phyloP scores from a whole-genome alignment of 768 basidiomycete species.

The Boletus eberwhitei region DNA sequence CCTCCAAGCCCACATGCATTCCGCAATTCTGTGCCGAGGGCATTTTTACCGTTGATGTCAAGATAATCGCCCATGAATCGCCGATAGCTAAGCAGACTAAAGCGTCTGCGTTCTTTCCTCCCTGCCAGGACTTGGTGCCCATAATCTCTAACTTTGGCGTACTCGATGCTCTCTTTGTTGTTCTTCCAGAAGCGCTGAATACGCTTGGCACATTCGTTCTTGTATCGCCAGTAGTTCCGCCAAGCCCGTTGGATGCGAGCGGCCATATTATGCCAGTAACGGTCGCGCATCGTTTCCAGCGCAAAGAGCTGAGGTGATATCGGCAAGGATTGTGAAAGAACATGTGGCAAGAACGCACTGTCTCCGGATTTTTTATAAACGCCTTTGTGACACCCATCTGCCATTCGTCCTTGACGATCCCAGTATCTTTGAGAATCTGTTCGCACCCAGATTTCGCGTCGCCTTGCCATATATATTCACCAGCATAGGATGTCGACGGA shows the following conservation, averaged over 20 bases:
- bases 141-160: slow-evolving; percentile 88
- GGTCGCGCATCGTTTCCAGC: slow-evolving; percentile 96
- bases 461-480: slow-evolving; percentile 96
- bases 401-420: slow-evolving; percentile 97
- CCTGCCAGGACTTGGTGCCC: slow-evolving; percentile 90
- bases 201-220: slow-evolving; percentile 89
- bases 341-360: slow-evolving; percentile 47
- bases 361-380: slow-evolving; percentile 99
- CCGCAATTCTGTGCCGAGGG: slow-evolving; percentile 74
- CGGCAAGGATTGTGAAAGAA: not conserved
- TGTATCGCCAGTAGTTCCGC: slow-evolving; percentile 94
- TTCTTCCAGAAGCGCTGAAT: slow-evolving; percentile 99
- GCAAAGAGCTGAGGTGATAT: slow-evolving; percentile 76
- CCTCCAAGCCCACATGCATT: slow-evolving; percentile 70
- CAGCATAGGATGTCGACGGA: slow-evolving; percentile 93
- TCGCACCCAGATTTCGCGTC: slow-evolving; percentile 89
- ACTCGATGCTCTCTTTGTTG: slow-evolving; percentile 91
- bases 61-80: slow-evolving; percentile 97
- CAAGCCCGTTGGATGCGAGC: slow-evolving; percentile 93
- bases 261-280: slow-evolving; percentile 99
- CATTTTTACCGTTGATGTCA: slow-evolving; percentile 76
- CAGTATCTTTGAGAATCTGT: slow-evolving; percentile 90
- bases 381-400: slow-evolving; percentile 99
- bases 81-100: slow-evolving; percentile 90
- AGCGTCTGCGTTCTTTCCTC: slow-evolving; percentile 90